phyloP scores from a whole-genome alignment of 148 eudicot species.

The Drosera capensis region DNA sequence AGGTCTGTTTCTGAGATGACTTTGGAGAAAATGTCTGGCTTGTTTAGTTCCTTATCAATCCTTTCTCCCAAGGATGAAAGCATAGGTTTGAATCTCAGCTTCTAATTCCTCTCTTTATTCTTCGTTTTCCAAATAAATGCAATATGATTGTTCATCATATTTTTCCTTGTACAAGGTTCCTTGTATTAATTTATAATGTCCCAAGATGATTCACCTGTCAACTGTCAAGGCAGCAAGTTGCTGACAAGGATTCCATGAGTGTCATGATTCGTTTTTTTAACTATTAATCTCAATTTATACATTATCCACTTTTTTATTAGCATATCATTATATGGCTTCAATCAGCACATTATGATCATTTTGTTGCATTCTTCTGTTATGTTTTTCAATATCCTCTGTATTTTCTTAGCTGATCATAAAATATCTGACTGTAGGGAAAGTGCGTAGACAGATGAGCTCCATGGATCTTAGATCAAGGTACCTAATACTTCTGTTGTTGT shows the following conservation, averaged over 20 bases:
- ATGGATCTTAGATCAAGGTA: conserved; percentile 44
- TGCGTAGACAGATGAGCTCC: conserved; percentile 36
- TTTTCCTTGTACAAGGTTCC: too few relatives aligned
- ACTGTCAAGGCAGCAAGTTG: too few relatives aligned
- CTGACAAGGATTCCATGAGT: too few relatives aligned
- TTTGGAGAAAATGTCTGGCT: conserved; percentile 54
- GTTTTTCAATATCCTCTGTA: background rate
- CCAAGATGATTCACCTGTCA: too few relatives aligned
- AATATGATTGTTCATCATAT: too few relatives aligned
- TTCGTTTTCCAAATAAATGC: too few relatives aligned
- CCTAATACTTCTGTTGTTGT: conserved; percentile 4
- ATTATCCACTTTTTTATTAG: too few relatives aligned
- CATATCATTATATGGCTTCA: too few relatives aligned
- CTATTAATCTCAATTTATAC: background rate
- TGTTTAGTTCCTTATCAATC: conserved; percentile 53
- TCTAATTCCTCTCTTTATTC: background rate
- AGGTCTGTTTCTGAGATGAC: conserved; percentile 72
- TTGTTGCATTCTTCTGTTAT: too few relatives aligned
- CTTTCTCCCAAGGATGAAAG: conserved; percentile 35
- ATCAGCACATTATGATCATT: too few relatives aligned
- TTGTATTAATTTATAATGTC: too few relatives aligned
- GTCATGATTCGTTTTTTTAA: background rate
- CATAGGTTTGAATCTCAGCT: conserved; percentile 24
- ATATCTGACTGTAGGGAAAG: conserved; percentile 25
- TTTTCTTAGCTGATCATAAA: conserved; percentile 1